Conservation (phyloP, 78 protist genomes). For the Dictyostelium citrinum region DNA sequence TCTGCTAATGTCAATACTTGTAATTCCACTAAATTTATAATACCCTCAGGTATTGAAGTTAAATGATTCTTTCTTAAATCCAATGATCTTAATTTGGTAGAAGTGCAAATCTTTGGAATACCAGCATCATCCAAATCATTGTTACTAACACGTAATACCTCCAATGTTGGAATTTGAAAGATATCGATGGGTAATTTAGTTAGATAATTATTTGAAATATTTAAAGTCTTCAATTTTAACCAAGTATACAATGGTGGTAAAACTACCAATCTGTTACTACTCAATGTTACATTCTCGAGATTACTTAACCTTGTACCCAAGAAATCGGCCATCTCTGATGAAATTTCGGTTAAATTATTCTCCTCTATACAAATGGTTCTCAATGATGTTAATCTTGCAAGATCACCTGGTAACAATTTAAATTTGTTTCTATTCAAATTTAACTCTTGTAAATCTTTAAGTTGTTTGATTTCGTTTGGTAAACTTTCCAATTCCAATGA, state of each 20-base stretch:
- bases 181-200: slow-evolving; percentile 42
- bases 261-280: slow-evolving; percentile 9
- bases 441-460: slow-evolving; percentile 38
- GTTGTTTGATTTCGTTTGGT: slow-evolving; percentile 70
- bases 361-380: slow-evolving; percentile 40
- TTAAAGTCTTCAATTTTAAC: slow-evolving; percentile 40
- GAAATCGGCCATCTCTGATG: slow-evolving; percentile 41
- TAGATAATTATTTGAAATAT: slow-evolving; percentile 56
- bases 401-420: slow-evolving; percentile 56
- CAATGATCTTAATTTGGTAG: slow-evolving; percentile 2
- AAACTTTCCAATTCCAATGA: slow-evolving; percentile 30
- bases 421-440: slow-evolving; percentile 48
- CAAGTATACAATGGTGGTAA: slow-evolving; percentile 57
- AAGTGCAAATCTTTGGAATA: slow-evolving; percentile 14
- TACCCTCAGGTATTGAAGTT: slow-evolving; percentile 29
- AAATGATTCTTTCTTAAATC: slow-evolving; percentile 38
- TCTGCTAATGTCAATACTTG: slow-evolving; percentile 46
- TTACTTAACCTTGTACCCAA: slow-evolving; percentile 14
- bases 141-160: slow-evolving; percentile 49
- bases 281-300: slow-evolving; percentile 43
- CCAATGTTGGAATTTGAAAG: slow-evolving; percentile 44
- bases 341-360: slow-evolving; percentile 50
- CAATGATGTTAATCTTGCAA: slow-evolving; percentile 46
- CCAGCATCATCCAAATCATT: slow-evolving; percentile 46
- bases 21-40: slow-evolving; percentile 19